Conservation (phyloP, 164 flowering plant genomes). For the Sedum album region DNA sequence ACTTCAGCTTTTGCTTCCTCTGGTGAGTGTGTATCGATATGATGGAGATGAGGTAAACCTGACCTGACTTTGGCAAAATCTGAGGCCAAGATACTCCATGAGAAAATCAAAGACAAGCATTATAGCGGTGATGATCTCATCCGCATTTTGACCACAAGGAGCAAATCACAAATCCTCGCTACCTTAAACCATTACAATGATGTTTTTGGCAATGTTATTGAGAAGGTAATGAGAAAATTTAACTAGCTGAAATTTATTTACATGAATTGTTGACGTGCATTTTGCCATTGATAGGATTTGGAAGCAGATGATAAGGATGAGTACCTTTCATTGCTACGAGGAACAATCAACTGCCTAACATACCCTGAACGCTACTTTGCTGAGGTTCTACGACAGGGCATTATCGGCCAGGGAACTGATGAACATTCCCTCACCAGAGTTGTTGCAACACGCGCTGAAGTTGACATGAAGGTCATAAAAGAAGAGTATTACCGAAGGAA, state of each 20-base stretch:
- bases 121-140: slow-evolving; percentile 56
- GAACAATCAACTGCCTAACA: too few species aligned
- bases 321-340: slow-evolving; percentile 27
- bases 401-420: slow-evolving; percentile 50
- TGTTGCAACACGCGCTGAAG: slow-evolving; percentile 48
- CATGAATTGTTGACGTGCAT: neutral
- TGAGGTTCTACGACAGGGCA: slow-evolving; percentile 40
- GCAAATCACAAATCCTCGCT: slow-evolving; percentile 72
- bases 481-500: slow-evolving; percentile 39
- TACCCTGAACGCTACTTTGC: slow-evolving; percentile 49
- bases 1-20: slow-evolving; percentile 51
- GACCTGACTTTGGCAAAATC: slow-evolving; percentile 43
- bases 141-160: slow-evolving; percentile 64
- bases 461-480: too few species aligned
- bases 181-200: too few species aligned
- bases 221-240: slow-evolving; percentile 43
- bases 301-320: slow-evolving; percentile 40
- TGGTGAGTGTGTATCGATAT: slow-evolving; percentile 59
- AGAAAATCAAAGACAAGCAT: too few species aligned
- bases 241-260: too few species aligned
- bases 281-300: slow-evolving; percentile 33
- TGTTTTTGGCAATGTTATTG: slow-evolving; percentile 38
- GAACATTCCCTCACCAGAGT: slow-evolving; percentile 62
- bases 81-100: slow-evolving; percentile 64
- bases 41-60: slow-evolving; percentile 55